A percentile compares a stretch with the other conserved stretches of the same genome.
Evolutionary conservation across 495 filamentous ascomycete species (phyloP).

Genomic region (Aspergillus ostianus): DNA sequence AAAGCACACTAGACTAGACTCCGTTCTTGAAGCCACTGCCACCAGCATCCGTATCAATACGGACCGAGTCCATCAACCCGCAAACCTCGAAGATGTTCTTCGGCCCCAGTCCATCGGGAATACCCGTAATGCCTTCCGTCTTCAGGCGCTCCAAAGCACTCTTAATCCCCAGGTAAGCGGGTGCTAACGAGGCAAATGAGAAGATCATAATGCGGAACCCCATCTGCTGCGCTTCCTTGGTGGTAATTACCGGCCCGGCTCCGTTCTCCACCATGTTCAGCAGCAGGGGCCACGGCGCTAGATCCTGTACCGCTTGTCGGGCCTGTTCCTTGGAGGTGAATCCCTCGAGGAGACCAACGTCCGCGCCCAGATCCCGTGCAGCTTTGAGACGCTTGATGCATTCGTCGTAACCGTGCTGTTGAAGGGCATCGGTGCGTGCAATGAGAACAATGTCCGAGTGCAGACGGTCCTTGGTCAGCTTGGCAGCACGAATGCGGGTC

Average conservation of each 20-base stretch:
- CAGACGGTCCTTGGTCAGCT: slow-evolving; percentile 45
- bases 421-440: slow-evolving; percentile 67
- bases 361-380: slow-evolving; percentile 56
- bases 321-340: slow-evolving; percentile 56
- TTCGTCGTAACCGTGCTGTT: slow-evolving; percentile 61
- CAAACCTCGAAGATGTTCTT: slow-evolving; percentile 56
- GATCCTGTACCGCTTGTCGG: slow-evolving; percentile 48
- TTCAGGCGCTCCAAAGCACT: slow-evolving; percentile 44
- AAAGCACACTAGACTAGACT: slow-evolving; percentile 21
- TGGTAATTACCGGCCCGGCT: slow-evolving; percentile 54
- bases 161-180: slow-evolving; percentile 53
- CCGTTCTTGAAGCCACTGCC: slow-evolving; percentile 46
- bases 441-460: slow-evolving; percentile 64
- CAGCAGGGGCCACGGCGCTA: slow-evolving; percentile 58
- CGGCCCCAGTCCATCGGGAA: slow-evolving; percentile 45
- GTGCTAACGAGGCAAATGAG: slow-evolving; percentile 50
- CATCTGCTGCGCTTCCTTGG: slow-evolving; percentile 55
- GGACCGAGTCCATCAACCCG: slow-evolving; percentile 56
- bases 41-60: slow-evolving; percentile 55
- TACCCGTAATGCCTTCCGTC: slow-evolving; percentile 47
- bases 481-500: slow-evolving; percentile 55
- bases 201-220: slow-evolving; percentile 66
- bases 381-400: slow-evolving; percentile 54
- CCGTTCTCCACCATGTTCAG: slow-evolving; percentile 66
- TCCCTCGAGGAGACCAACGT: slow-evolving; percentile 66